These are phyloP conservation scores for Akanthomyces lecanii DNA, from an alignment of 2,329 filamentous ascomycete species.

Conservation along the genomic window DNA sequence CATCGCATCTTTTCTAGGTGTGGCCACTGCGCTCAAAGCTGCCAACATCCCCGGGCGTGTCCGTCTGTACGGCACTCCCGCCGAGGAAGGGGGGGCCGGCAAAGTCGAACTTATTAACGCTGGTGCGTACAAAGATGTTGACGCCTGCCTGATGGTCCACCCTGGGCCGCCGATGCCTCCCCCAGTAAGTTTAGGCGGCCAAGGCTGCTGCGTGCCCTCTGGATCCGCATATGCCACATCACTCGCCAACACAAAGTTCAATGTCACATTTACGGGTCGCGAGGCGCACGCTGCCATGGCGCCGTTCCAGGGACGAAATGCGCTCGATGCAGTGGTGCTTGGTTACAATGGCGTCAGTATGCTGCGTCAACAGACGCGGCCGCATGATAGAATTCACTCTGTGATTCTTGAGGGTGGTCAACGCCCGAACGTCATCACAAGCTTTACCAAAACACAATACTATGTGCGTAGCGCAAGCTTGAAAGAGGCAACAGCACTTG, in stretches of 20 bases:
- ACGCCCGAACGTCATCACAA: slow-evolving; percentile 35
- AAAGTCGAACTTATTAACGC: slow-evolving; percentile 31
- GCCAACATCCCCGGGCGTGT: slow-evolving; percentile 30
- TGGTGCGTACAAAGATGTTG: slow-evolving; percentile 25
- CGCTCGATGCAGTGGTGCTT: slow-evolving; percentile 34
- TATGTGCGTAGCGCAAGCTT: too few species aligned
- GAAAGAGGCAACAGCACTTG: too few species aligned
- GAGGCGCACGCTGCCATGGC: slow-evolving; percentile 26
- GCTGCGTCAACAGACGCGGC: slow-evolving; percentile 35
- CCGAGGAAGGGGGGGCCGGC: slow-evolving; percentile 41
- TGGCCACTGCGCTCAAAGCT: too few species aligned
- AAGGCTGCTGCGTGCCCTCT: background rate
- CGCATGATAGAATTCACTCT: slow-evolving; percentile 34
- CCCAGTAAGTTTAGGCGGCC: background rate
- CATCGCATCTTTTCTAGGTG: slow-evolving; percentile 36
- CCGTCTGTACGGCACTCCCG: slow-evolving; percentile 39
- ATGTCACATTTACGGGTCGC: background rate
- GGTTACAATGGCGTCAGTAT: slow-evolving; percentile 35
- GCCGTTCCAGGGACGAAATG: slow-evolving; percentile 42
- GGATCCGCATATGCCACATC: background rate
- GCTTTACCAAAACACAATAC: too few species aligned
- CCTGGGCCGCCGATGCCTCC: slow-evolving; percentile 20
- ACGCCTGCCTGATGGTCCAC: background rate
- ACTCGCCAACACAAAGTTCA: slow-evolving; percentile 9
- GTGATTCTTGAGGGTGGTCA: slow-evolving; percentile 35